Conservation (phyloP, 306 rosid species). For the Styphnolobium japonicum region DNA sequence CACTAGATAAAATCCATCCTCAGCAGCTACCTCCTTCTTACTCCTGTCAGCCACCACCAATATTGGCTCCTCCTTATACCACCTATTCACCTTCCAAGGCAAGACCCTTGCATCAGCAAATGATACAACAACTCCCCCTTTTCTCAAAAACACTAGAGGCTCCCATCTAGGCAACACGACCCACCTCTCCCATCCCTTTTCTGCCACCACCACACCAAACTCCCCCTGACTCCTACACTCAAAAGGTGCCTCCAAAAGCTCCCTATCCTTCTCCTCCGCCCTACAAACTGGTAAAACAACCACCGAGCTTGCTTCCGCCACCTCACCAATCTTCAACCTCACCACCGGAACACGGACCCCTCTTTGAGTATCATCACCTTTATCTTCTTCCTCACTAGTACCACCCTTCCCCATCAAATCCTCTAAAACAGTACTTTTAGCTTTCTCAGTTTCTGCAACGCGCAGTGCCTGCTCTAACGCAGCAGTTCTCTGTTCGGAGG, state of each 20-base stretch:
- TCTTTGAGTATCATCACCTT: not conserved
- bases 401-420: conserved; percentile 29
- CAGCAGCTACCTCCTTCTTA: conserved; percentile 46
- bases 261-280: conserved; percentile 48
- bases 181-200: conserved; percentile 89
- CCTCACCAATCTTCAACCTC: conserved; percentile 80
- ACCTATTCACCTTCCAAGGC: conserved; percentile 80
- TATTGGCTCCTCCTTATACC: conserved; percentile 80
- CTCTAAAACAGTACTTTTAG: conserved; percentile 30
- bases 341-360: conserved; percentile 69
- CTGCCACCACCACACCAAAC: conserved; percentile 75
- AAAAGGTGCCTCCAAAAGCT: conserved; percentile 65
- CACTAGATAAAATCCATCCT: conserved; percentile 69
- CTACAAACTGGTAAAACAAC: conserved; percentile 68
- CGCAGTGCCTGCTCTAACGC: conserved; percentile 48
- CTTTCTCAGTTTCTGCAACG: conserved; percentile 42
- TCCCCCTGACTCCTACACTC: conserved; percentile 55
- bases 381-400: not conserved
- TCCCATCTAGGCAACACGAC: conserved; percentile 81
- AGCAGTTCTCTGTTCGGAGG: conserved; percentile 39
- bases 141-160: conserved; percentile 42
- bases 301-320: conserved; percentile 69
- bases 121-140: conserved; percentile 69
- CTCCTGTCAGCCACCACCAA: conserved; percentile 76
- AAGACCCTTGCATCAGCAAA: conserved; percentile 72